Percentiles rank a stretch among this genome's conserved stretches.
Conservation (phyloP, 2,329 filamentous ascomycete species). For the Colletotrichum horii region DNA sequence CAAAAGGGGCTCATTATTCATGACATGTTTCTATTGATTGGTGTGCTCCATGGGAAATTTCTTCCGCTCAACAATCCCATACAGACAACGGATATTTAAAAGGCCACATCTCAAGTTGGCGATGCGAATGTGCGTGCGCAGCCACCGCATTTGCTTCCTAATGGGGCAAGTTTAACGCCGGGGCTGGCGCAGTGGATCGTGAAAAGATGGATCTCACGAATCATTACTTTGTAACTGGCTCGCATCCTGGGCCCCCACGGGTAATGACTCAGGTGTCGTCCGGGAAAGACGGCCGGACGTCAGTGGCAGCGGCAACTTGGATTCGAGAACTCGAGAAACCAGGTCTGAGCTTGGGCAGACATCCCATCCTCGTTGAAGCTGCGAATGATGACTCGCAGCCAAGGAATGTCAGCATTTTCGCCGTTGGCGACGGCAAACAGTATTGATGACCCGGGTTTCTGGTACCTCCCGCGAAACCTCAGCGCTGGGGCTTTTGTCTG, state of each 20-base stretch:
- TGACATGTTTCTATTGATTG: background rate
- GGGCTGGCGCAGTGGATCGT: background rate
- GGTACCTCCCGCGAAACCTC: background rate
- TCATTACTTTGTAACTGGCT: background rate
- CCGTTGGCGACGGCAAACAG: background rate
- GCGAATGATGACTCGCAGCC: background rate
- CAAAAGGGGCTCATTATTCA: background rate
- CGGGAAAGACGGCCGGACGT: background rate
- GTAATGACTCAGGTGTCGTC: background rate
- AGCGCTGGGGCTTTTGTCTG: background rate
- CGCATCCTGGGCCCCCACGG: background rate
- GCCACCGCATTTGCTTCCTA: background rate
- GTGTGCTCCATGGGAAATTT: background rate
- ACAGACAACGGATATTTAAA: background rate
- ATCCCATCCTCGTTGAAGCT: background rate
- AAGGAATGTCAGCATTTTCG: background rate
- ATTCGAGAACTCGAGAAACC: background rate
- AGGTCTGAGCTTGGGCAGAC: background rate
- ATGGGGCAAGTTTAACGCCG: background rate
- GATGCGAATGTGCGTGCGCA: background rate
- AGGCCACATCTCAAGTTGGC: background rate
- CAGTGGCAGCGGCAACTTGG: background rate
- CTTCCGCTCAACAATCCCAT: background rate
- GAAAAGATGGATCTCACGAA: background rate
- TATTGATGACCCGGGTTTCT: background rate